Percentiles rank a stretch among this genome's conserved stretches.
Conservation (phyloP, 2,329 filamentous ascomycete genomes). For the Rutstroemia sp. region DNA sequence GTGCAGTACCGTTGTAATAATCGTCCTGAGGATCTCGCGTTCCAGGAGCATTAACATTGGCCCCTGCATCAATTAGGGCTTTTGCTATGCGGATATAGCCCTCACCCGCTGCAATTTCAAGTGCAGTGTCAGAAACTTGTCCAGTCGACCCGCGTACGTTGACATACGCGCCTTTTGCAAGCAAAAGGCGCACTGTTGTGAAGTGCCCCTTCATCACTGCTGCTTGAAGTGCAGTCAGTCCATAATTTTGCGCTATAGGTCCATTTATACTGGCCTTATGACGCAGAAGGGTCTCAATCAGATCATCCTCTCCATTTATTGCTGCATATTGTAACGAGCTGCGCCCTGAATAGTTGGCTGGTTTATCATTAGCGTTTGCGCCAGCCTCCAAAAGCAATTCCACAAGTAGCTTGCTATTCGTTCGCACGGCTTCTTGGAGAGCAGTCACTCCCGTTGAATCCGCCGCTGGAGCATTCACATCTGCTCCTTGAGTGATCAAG, state of each 20-base stretch:
- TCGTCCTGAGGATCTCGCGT: too few species aligned
- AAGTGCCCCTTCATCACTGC: slow-evolving; percentile 18
- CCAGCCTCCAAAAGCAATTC: slow-evolving; percentile 6
- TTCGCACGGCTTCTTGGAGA: slow-evolving; percentile 8
- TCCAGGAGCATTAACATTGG: background rate
- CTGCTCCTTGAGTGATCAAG: slow-evolving; percentile 8
- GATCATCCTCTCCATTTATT: background rate
- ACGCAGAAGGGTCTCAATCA: slow-evolving; percentile 11
- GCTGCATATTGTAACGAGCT: slow-evolving; percentile 12
- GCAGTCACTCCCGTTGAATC: background rate
- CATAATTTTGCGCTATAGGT: background rate
- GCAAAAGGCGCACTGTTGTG: slow-evolving; percentile 31
- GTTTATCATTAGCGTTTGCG: background rate
- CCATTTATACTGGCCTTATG: slow-evolving; percentile 16
- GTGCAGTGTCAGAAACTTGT: too few species aligned
- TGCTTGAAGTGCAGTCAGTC: slow-evolving; percentile 22
- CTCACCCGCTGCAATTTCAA: background rate
- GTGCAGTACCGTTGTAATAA: background rate
- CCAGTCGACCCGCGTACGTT: background rate
- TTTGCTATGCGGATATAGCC: background rate
- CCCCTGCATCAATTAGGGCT: background rate
- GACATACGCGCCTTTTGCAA: slow-evolving; percentile 18
- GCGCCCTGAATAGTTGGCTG: background rate
- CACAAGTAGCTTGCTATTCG: slow-evolving; percentile 7
- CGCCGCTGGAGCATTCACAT: slow-evolving; percentile 8